A percentile compares a stretch with the other conserved stretches of the same genome.
phyloP scores from a whole-genome alignment of 768 basidiomycete species.

The Leccinum variicolor region DNA sequence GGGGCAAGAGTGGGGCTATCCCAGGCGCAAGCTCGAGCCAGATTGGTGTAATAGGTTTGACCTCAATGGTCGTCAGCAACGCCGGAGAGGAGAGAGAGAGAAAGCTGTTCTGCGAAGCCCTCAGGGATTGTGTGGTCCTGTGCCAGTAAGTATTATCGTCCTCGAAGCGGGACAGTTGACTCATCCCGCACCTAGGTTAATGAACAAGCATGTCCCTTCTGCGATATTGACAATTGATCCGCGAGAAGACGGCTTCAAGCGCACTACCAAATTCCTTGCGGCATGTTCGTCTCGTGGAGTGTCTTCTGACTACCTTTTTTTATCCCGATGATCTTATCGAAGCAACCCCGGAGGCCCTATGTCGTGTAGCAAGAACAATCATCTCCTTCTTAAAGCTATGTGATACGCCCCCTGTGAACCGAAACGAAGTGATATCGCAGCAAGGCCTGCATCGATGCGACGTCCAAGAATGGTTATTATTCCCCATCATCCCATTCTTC shows the following conservation, averaged over 20 bases:
- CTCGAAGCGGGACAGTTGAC: slow-evolving; percentile 5
- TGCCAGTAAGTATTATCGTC: slow-evolving; percentile 70
- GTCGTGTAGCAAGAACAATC: slow-evolving; percentile 73
- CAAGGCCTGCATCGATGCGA: slow-evolving; percentile 20
- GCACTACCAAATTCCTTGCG: slow-evolving; percentile 71
- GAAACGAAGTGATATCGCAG: slow-evolving; percentile 43
- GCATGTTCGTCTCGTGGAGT: slow-evolving; percentile 69
- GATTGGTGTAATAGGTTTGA: slow-evolving; percentile 26
- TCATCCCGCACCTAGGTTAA: slow-evolving; percentile 45
- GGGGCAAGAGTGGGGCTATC: slow-evolving; percentile 59
- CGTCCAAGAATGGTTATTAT: slow-evolving; percentile 38
- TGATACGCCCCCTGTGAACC: slow-evolving; percentile 48
- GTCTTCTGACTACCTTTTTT: slow-evolving; percentile 58
- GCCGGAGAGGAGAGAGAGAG: slow-evolving; percentile 76
- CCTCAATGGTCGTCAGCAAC: slow-evolving; percentile 38
- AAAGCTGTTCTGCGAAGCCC: slow-evolving; percentile 65
- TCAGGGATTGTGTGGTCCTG: slow-evolving; percentile 82
- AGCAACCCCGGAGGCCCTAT: slow-evolving; percentile 55
- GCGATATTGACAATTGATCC: slow-evolving; percentile 60
- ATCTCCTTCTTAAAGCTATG: slow-evolving; percentile 62
- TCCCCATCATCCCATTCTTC: slow-evolving; percentile 31
- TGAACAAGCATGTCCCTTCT: slow-evolving; percentile 72
- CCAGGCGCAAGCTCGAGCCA: slow-evolving; percentile 44
- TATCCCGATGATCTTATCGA: slow-evolving; percentile 66
- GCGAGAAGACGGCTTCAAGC: slow-evolving; percentile 62